phyloP scores from a whole-genome alignment of 2,329 filamentous ascomycete species.

The Hawksworthiomyces lignivorus region DNA sequence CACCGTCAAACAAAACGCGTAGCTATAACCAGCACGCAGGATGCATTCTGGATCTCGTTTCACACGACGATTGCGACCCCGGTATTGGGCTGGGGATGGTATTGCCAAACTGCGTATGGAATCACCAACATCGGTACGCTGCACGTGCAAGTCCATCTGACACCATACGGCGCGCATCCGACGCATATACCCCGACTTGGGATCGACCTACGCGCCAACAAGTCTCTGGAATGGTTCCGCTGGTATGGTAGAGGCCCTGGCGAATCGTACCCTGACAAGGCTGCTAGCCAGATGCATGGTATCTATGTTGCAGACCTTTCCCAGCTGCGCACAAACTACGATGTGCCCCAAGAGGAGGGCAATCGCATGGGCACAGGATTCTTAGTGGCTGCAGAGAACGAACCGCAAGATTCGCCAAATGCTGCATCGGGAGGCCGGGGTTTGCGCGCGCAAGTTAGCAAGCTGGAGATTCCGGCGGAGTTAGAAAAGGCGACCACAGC shows the following conservation, averaged over 20 bases:
- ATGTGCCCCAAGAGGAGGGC: slow-evolving; percentile 61
- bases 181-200: slow-evolving; percentile 54
- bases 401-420: no score
- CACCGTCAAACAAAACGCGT: slow-evolving; percentile 23
- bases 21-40: slow-evolving; percentile 3
- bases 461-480: no score
- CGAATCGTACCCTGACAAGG: slow-evolving; percentile 58
- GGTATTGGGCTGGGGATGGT: slow-evolving; percentile 52
- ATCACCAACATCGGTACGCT: slow-evolving; percentile 39
- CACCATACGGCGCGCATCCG: slow-evolving; percentile 41
- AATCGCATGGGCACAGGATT: slow-evolving; percentile 56
- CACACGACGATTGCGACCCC: slow-evolving; percentile 48
- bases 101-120: slow-evolving; percentile 24
- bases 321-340: slow-evolving; percentile 50
- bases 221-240: slow-evolving; percentile 36
- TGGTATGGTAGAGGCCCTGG: slow-evolving; percentile 59
- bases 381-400: slow-evolving; percentile 25
- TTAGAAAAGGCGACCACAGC: no score
- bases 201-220: slow-evolving; percentile 44
- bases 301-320: slow-evolving; percentile 36
- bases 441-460: no score
- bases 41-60: slow-evolving; percentile 31
- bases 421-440: no score
- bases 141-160: slow-evolving; percentile 34
- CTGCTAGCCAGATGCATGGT: slow-evolving; percentile 43